Evolutionary conservation across 1,284 basidiomycete species (phyloP), one percentile per base, ranked within the genome.

Genomic region (Ustilago xerochloae): DNA sequence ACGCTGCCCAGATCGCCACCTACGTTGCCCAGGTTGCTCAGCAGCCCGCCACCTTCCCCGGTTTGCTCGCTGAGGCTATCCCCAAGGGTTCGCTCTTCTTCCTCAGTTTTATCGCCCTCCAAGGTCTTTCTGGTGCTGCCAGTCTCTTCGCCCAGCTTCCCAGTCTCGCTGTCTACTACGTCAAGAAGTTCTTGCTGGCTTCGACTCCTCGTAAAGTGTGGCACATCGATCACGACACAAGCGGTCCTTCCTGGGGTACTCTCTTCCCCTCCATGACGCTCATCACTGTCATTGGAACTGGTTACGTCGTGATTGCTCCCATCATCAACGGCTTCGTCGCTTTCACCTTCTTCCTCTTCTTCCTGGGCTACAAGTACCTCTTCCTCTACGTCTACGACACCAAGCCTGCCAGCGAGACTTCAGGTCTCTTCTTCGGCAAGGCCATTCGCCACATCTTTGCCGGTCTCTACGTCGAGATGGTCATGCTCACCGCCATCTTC

Each of bases 361-460:
- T 92, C 85, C 86, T 81, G 8, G 75, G 79, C 48, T 81, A 90
- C 49, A 93, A 93, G 77, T 86, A 86, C 78, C 78, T 85, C 45
- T 86, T 86, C 79, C 81, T 85, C 53, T 85, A 83, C 79, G 89
- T 91, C 38, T 84, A 81, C 81, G 91, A 94, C 72, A 91, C 92
- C 81, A 90, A 90, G 15, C 85, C 89, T 0, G 86, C 88, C 3
- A 87, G 86, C 52, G 96, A 99, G 76, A 98, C 96, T 0, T 95
- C 94, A 28, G 96, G 96, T 0, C 85, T 93, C 50, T 98, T 98
- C 88, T 98, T 96, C 88, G 94, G 94, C 46, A 93, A 91, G 85
- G 96, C 97, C 1, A 90, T 99, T 45, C 90, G 91, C 56, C 95
- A 97, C 81, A 84, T 96, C 41, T 97, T 98, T 78, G 92, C 94